phyloP scores from a whole-genome alignment of 495 filamentous ascomycete genomes.

The Penicillium roqueforti region DNA sequence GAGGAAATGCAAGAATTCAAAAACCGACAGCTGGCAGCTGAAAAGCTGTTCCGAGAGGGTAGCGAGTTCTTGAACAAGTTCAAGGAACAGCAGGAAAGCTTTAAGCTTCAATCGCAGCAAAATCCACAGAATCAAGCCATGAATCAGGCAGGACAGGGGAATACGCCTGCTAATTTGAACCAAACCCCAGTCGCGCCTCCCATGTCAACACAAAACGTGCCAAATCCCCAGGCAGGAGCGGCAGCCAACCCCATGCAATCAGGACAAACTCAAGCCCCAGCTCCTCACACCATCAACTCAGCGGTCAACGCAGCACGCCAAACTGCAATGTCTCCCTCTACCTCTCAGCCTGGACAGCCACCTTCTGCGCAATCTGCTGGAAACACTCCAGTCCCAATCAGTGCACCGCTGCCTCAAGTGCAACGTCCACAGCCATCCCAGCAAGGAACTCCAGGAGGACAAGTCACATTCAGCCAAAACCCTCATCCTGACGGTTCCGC shows the following conservation, averaged over 20 bases:
- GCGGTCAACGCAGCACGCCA: slow-evolving; percentile 51
- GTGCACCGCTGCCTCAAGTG: slow-evolving; percentile 42
- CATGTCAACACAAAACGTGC: slow-evolving; percentile 18
- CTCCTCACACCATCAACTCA: slow-evolving; percentile 51
- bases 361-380: slow-evolving; percentile 42
- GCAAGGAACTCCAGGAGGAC: slow-evolving; percentile 38
- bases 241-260: slow-evolving; percentile 28
- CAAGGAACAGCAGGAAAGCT: slow-evolving; percentile 44
- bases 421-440: slow-evolving; percentile 42
- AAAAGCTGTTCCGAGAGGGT: slow-evolving; percentile 45
- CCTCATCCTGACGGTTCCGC: slow-evolving; percentile 34
- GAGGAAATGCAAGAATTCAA: slow-evolving; percentile 46
- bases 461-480: slow-evolving; percentile 36
- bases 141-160: slow-evolving; percentile 22
- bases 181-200: slow-evolving; percentile 14
- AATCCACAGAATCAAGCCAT: slow-evolving; percentile 26
- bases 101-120: slow-evolving; percentile 41
- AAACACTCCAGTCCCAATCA: slow-evolving; percentile 33
- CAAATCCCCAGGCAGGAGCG: slow-evolving; percentile 22
- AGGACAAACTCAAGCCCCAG: slow-evolving; percentile 40
- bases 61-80: slow-evolving; percentile 47
- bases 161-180: slow-evolving; percentile 8
- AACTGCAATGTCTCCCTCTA: slow-evolving; percentile 40
- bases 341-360: slow-evolving; percentile 36
- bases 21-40: slow-evolving; percentile 39